Conservation (phyloP, 331 rosid species). For the Arachis monticola region DNA sequence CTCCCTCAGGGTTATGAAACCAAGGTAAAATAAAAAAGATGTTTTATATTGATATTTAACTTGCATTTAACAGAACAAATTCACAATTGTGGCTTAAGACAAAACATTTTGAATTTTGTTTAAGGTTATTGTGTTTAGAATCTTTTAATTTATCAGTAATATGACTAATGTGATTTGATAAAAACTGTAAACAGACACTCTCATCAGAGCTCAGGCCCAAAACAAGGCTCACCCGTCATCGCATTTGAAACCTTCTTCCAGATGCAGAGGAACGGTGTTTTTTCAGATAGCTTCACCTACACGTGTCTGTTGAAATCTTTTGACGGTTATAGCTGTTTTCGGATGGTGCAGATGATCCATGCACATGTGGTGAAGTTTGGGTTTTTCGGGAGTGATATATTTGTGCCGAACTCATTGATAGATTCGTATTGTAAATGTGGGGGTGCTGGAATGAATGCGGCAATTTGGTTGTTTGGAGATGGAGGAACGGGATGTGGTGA, state of each 20-base stretch:
- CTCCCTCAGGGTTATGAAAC: constrained; percentile 96
- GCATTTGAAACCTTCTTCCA: constrained; percentile 55
- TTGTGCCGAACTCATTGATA: too few relatives aligned
- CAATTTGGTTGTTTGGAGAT: constrained; percentile 51
- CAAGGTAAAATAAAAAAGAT: constrained; percentile 50
- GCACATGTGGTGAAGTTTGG: constrained; percentile 70
- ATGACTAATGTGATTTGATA: too few relatives aligned
- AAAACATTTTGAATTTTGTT: too few relatives aligned
- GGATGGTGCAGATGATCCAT: constrained; percentile 61
- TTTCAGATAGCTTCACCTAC: constrained; percentile 69
- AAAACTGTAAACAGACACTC: constrained; percentile 35
- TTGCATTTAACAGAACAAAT: too few relatives aligned
- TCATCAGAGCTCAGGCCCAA: constrained; percentile 69
- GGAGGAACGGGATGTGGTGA: constrained; percentile 63
- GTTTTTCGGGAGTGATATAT: constrained; percentile 52
- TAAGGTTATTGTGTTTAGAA: too few relatives aligned
- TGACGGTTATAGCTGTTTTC: constrained; percentile 48
- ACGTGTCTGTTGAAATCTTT: too few relatives aligned
- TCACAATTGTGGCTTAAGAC: too few relatives aligned
- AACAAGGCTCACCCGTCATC: constrained; percentile 48
- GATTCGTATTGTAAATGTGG: too few relatives aligned
- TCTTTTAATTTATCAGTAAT: too few relatives aligned
- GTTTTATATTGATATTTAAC: too few relatives aligned
- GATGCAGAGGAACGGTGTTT: constrained; percentile 55
- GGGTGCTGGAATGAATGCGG: constrained; percentile 51